phyloP scores from a whole-genome alignment of 1,139 yeast species.

The Candida sp. region DNA sequence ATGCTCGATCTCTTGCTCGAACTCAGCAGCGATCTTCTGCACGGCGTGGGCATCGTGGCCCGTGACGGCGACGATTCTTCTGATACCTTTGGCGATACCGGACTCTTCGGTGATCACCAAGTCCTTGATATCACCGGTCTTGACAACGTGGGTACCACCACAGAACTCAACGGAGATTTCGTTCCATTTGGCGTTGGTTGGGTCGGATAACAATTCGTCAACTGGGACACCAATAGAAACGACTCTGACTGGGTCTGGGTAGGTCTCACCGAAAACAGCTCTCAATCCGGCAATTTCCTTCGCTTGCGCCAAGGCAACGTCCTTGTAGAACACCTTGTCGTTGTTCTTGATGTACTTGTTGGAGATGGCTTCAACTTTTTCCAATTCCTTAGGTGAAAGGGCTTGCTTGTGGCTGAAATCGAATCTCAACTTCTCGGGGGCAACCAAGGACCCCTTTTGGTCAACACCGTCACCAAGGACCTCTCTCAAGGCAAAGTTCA shows the following conservation, averaged over 20 bases:
- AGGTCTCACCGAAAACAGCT: conserved; percentile 98
- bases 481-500: conserved; percentile 86
- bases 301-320: conserved; percentile 77
- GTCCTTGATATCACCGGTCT: conserved; percentile 93
- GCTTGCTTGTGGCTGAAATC: conserved; percentile 95
- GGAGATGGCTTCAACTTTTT: conserved; percentile 74
- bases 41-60: conserved; percentile 92
- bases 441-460: conserved; percentile 97
- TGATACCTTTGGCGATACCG: conserved; percentile 98
- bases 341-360: conserved; percentile 75
- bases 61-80: conserved; percentile 97
- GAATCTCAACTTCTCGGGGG: conserved; percentile 93
- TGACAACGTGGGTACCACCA: conserved; percentile 97
- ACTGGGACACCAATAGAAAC: conserved; percentile 95
- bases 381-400: conserved; percentile 70
- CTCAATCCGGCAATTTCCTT: conserved; percentile 82
- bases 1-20: conserved; percentile 59
- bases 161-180: conserved; percentile 90
- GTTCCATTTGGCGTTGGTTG: conserved; percentile 75
- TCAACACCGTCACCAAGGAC: conserved; percentile 89
- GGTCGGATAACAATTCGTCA: conserved; percentile 75
- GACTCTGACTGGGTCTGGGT: conserved; percentile 99
- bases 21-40: conserved; percentile 80
- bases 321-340: conserved; percentile 77
- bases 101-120: conserved; percentile 91